A percentile compares a stretch with the other conserved stretches of the same genome.
Evolutionary conservation across 768 basidiomycete genomes (phyloP).

Genomic region (Fomitopsis pulvina): DNA sequence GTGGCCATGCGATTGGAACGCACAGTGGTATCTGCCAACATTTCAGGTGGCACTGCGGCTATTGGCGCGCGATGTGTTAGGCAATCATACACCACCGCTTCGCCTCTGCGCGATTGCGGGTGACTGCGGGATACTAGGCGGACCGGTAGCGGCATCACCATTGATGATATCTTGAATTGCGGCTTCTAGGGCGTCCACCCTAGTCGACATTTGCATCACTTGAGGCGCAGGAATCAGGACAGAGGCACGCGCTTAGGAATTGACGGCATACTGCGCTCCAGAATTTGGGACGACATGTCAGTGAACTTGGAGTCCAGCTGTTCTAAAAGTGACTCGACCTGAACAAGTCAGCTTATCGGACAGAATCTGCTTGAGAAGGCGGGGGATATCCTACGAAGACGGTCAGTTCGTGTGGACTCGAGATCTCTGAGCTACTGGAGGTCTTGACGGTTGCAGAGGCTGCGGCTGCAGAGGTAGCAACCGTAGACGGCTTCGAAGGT

Average conservation of each 20-base stretch:
- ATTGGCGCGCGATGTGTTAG: not conserved
- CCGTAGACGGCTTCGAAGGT: slow-evolving; percentile 31
- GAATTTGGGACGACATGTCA: slow-evolving; percentile 86
- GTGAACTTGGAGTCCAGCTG: slow-evolving; percentile 90
- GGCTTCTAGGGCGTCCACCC: slow-evolving; percentile 84
- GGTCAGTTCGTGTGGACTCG: slow-evolving; percentile 90
- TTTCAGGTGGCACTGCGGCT: not conserved
- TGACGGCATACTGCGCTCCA: slow-evolving; percentile 64
- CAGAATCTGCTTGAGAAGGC: not conserved
- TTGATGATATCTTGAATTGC: slow-evolving; percentile 92
- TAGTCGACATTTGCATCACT: slow-evolving; percentile 92
- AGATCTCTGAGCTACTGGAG: slow-evolving; percentile 55
- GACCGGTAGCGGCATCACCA: slow-evolving; percentile 45
- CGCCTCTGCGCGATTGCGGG: slow-evolving; percentile 29
- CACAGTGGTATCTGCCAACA: not conserved
- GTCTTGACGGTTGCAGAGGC: slow-evolving; percentile 11
- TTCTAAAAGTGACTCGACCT: slow-evolving; percentile 87
- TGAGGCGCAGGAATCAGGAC: slow-evolving; percentile 5
- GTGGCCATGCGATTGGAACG: too few relatives aligned
- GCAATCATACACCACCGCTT: slow-evolving; percentile 6
- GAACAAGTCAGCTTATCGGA: not conserved
- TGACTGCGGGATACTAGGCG: slow-evolving; percentile 52
- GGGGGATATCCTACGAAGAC: slow-evolving; percentile 64
- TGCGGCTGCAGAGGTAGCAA: slow-evolving; percentile 26
- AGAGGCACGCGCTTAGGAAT: not conserved